A percentile compares a stretch with the other conserved stretches of the same genome.
phyloP scores from a whole-genome alignment of 345 rosid genomes.

The Trapa incisa region DNA sequence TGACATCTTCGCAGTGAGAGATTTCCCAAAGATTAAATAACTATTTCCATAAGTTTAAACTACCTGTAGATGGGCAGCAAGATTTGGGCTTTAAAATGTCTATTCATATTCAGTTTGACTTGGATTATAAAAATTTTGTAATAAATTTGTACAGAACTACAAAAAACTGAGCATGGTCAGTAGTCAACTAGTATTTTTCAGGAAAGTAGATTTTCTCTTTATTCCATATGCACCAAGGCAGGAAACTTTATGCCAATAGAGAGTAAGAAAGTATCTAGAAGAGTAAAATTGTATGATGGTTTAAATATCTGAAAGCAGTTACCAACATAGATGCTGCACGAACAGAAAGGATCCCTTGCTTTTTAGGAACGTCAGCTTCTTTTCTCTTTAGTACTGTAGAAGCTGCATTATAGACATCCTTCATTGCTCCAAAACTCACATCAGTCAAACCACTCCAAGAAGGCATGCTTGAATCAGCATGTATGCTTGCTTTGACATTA shows the following conservation, averaged over 20 bases:
- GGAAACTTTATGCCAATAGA: not conserved
- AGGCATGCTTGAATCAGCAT: conserved; percentile 23
- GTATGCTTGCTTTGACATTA: conserved; percentile 23
- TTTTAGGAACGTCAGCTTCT: conserved; percentile 43
- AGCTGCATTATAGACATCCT: conserved; percentile 43
- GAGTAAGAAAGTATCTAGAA: not conserved
- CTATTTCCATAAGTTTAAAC: not conserved
- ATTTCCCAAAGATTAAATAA: not conserved
- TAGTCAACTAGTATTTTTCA: not conserved
- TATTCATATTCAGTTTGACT: not conserved
- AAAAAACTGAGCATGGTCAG: not conserved
- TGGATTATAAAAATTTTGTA: not conserved
- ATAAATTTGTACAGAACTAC: not conserved
- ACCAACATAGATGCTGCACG: conserved; percentile 99
- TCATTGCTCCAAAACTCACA: conserved; percentile 38
- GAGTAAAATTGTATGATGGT: not conserved
- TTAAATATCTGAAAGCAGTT: conserved; percentile 13
- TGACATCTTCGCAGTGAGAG: not conserved
- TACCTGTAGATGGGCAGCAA: not conserved
- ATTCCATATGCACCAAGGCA: not conserved
- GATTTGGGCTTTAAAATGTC: not conserved
- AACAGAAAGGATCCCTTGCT: conserved; percentile 61
- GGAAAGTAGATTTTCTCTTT: not conserved
- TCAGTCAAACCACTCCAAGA: conserved; percentile 30
- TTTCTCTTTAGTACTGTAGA: conserved; percentile 44